phyloP scores from a whole-genome alignment of 768 basidiomycete genomes.

The Imleria badia region DNA sequence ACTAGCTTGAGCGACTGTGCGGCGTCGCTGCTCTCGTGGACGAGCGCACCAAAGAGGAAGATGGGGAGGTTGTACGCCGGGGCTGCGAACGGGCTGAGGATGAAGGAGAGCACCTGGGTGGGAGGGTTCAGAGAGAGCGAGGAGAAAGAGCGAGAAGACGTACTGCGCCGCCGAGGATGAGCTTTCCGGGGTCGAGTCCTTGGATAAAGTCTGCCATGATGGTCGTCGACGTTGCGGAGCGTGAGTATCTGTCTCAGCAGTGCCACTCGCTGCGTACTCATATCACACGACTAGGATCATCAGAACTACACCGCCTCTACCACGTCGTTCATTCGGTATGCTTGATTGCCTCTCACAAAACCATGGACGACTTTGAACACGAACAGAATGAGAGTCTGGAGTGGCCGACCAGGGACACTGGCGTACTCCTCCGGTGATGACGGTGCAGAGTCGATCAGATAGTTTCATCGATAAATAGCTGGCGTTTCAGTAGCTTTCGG shows the following conservation, averaged over 20 bases:
- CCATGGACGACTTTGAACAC: too few relatives aligned
- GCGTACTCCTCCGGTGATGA: too few relatives aligned
- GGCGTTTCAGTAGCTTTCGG: background rate
- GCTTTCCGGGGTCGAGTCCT: conserved; percentile 68
- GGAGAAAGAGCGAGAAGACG: conserved; percentile 9
- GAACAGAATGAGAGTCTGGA: too few relatives aligned
- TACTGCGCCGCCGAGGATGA: conserved; percentile 65
- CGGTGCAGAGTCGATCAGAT: background rate
- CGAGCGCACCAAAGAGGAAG: conserved; percentile 75
- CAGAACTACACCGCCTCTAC: too few relatives aligned
- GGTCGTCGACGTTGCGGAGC: background rate
- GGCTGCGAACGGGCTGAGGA: conserved; percentile 50
- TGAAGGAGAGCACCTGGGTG: conserved; percentile 58
- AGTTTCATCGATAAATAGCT: background rate
- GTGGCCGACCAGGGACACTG: too few relatives aligned
- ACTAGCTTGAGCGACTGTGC: conserved; percentile 65
- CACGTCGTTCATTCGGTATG: too few relatives aligned
- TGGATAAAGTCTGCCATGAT: conserved; percentile 67
- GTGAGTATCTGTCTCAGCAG: too few relatives aligned
- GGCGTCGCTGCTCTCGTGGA: conserved; percentile 66
- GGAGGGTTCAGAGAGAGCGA: background rate
- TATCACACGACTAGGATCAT: too few relatives aligned
- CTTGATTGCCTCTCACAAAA: too few relatives aligned
- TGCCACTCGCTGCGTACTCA: too few relatives aligned
- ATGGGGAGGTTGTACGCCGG: conserved; percentile 82